A percentile compares a stretch with the other conserved stretches of the same genome.
These are phyloP conservation scores for Metschnikowia henanensis DNA, from an alignment of 805 yeast species.

Conservation along the genomic window DNA sequence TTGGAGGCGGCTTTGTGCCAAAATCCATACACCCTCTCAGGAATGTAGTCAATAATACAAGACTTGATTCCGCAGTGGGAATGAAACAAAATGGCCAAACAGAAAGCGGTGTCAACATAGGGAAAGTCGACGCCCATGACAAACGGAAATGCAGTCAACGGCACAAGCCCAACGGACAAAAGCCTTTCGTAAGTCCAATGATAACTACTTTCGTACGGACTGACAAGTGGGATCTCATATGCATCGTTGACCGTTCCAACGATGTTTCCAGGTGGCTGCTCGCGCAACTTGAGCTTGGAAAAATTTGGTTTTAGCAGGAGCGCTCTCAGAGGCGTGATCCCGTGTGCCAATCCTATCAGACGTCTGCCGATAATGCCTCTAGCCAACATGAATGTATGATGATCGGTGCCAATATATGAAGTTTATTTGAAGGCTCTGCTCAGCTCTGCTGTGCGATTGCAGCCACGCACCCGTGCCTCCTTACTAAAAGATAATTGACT, in stretches of 20 bases:
- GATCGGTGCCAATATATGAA: too few relatives aligned
- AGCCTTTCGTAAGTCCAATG: constrained; percentile 93
- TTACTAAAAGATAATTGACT: too few relatives aligned
- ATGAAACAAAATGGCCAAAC: constrained; percentile 69
- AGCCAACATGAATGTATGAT: constrained; percentile 16
- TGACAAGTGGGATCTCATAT: constrained; percentile 59
- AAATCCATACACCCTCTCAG: constrained; percentile 78
- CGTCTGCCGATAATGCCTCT: constrained; percentile 12
- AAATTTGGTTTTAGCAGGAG: constrained; percentile 42
- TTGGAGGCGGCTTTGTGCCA: constrained; percentile 70
- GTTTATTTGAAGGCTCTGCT: constrained; percentile 1
- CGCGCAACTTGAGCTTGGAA: constrained; percentile 51
- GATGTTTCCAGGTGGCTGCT: constrained; percentile 88
- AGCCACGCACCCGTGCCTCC: constrained; percentile 10
- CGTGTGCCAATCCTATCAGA: constrained; percentile 10
- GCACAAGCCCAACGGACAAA: constrained; percentile 69
- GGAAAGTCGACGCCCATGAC: constrained; percentile 72
- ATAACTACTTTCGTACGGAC: constrained; percentile 73
- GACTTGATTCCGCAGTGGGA: constrained; percentile 84
- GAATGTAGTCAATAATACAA: constrained; percentile 92
- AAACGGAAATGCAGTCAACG: constrained; percentile 74
- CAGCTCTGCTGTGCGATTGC: constrained; percentile 7
- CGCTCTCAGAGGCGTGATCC: constrained; percentile 8
- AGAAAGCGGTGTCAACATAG: constrained; percentile 68
- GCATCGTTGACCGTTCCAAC: constrained; percentile 96